Base-by-base conservation (phyloP, 441 rosid species). In the Erodium trifolium region DNA sequence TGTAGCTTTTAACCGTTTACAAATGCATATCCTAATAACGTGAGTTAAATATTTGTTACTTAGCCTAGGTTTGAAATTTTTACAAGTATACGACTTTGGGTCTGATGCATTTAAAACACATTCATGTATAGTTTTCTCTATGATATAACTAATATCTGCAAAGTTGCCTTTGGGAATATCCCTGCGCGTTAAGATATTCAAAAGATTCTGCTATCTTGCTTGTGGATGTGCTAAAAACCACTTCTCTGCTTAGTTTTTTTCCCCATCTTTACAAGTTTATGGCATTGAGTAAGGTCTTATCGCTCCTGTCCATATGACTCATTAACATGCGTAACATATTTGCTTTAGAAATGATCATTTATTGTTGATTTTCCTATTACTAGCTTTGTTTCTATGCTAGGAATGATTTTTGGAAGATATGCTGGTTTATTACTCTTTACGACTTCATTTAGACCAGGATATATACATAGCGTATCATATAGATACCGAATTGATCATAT, bases 381-480 rank as follows among this genome's bases (percentile, higher is more conserved):
- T 29, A n/a, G n/a, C 19, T 14, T 57, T 59, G 45, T 55, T 19
- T 59, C 5, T n/a, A 31, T 63, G 13, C 66, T n/a, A 63, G 17
- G 41, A 63, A 63, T 63, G 66, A 4, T 3, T 27, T 63, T 63
- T 19, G 45, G 16, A 55, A 65, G 73, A 65, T 65, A 53, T 63
- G 41, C 66, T 63, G 41, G 12, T 63, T 34, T 4, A 23, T 59
- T 19, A 19, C 64, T 59, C 31, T 59, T 59, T 18, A 59, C 3
- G 64, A 59, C 34, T 57, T 57, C 34, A 19, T 18, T 19, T 19
- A 59, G 31, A 59, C 34, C 11, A 59, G 31, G 29, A 18, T 16
- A 59, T 59, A 59, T 59, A 59, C 31, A 23, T 59, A 9, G 31
- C 31, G 5, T 59, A 57, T 57, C 66, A 63, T 63, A 27, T 27